phyloP scores from a whole-genome alignment of 768 basidiomycete genomes.

The Phaeolepiota aurea region DNA sequence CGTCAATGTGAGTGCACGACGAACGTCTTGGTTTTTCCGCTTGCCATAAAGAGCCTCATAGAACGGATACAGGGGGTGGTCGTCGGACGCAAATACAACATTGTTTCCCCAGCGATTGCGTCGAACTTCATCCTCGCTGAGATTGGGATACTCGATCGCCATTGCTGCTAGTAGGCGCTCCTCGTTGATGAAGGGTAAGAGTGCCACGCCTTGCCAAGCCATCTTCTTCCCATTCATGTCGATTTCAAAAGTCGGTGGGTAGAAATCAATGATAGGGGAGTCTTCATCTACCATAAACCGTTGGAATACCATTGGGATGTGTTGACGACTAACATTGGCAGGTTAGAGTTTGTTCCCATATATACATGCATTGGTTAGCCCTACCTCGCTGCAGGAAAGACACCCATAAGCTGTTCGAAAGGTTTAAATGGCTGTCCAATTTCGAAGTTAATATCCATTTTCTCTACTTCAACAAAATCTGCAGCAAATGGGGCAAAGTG shows the following conservation, averaged over 20 bases:
- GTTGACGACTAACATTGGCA: constrained; percentile 52
- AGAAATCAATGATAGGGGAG: constrained; percentile 95
- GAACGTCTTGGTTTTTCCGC: constrained; percentile 70
- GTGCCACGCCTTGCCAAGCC: constrained; percentile 97
- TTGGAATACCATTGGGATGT: constrained; percentile 85
- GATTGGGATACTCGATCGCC: constrained; percentile 52
- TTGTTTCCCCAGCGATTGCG: constrained; percentile 84
- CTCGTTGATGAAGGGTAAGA: constrained; percentile 93
- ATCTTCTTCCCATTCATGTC: constrained; percentile 99
- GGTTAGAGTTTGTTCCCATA: constrained; percentile 1
- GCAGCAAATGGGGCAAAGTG: constrained; percentile 98
- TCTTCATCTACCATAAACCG: constrained; percentile 77
- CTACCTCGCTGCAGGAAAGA: constrained; percentile 91
- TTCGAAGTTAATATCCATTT: constrained; percentile 75
- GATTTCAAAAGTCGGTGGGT: constrained; percentile 84
- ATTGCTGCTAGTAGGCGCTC: constrained; percentile 79
- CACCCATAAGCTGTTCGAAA: constrained; percentile 96
- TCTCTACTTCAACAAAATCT: constrained; percentile 76
- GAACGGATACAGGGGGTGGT: constrained; percentile 80
- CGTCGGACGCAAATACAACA: constrained; percentile 75
- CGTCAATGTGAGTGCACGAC: constrained; percentile 13
- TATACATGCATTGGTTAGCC: constrained; percentile 9
- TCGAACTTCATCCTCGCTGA: constrained; percentile 74
- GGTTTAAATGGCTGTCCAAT: constrained; percentile 89
- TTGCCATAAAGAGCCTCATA: constrained; percentile 89